Evolutionary conservation across 352 stramenopile genomes (phyloP).

Genomic region (Pythium brachiatum): DNA sequence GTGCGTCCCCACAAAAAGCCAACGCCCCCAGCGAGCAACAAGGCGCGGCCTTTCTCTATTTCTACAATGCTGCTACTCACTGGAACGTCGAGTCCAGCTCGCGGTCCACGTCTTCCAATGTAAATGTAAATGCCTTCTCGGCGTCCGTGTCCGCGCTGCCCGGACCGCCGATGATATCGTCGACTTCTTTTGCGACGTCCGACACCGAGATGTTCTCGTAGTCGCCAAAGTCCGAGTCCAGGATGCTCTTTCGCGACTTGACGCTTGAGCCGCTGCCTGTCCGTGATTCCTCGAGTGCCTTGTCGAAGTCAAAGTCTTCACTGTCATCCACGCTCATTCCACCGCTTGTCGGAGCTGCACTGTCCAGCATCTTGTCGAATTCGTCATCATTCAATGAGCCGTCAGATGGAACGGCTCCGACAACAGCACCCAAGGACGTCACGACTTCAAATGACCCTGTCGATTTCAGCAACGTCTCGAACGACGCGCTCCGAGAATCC

Average conservation of each 20-base stretch:
- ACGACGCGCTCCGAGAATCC: conserved; percentile 10
- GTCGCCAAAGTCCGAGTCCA: conserved; percentile 25
- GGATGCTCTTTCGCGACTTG: conserved; percentile 12
- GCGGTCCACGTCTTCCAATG: conserved; percentile 23
- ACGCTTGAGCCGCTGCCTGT: conserved; percentile 19
- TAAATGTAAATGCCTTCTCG: conserved; percentile 20
- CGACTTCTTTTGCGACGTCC: conserved; percentile 24
- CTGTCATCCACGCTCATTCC: not conserved
- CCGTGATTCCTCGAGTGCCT: conserved; percentile 16
- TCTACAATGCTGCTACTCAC: conserved; percentile 11
- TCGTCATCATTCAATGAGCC: conserved; percentile 19
- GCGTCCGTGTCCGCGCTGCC: conserved; percentile 11
- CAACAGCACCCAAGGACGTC: not conserved
- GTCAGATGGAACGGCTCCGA: not conserved
- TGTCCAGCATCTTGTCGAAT: conserved; percentile 26
- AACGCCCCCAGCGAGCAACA: not conserved
- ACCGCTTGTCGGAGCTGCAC: not conserved
- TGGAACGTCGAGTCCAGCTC: conserved; percentile 22
- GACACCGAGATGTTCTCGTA: conserved; percentile 27
- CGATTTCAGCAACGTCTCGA: conserved; percentile 1
- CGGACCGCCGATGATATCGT: conserved; percentile 20
- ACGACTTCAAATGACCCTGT: not conserved
- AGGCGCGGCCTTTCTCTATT: conserved; percentile 13
- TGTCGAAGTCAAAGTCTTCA: conserved; percentile 25
- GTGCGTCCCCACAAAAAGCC: not conserved